Evolutionary conservation across 257 asterid species (phyloP), one percentile per base, ranked within the genome.

Genomic region (Scutellaria baicalensis): DNA sequence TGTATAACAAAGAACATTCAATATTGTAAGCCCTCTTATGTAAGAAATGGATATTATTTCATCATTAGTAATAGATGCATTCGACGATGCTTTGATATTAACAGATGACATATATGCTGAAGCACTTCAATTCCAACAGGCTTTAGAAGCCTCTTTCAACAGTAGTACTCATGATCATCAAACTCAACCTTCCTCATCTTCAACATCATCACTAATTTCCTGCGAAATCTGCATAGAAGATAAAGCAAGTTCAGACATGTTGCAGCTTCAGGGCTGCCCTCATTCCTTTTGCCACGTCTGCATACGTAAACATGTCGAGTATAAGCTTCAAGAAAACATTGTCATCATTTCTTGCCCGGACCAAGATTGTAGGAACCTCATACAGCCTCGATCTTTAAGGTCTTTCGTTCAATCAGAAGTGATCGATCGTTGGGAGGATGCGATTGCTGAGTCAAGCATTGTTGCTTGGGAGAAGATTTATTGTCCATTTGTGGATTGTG

Each of bases 401-500:
- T 69, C 38, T 58, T 49, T 79, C n/a, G 3, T 86, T 8, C n/a
- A 80, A 0, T 11, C 57, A 21, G 64, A 63, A 0, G 76, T 68
- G 0, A 0, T 72, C 0, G 76, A 45, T 5, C 79, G 70, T 7
- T 89, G 95, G 96, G 82, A 68, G 13, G 81, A 76, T 13, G 69
- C 71, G 36, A 8, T 86, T 8, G 77, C 79, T 8, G 84, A 75
- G 55, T 79, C 85, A 0, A 3, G 71, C 0, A 77, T 88, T 42
- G 70, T 18, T 2, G 81, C 66, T 5, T 77, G 83, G 0, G 75
- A 79, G 74, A 83, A 69, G 10, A 77, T 81, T 10, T 79, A 71
- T 8, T 88, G 95, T 18, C 95, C 95, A 0, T 79, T 59, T 1
- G 65, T 18, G 27, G 70, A 70, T 8, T 88, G 93, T 58, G 70